These are phyloP conservation scores for Symbiodinium pilosum DNA, from an alignment of 73 alveolate species.

Conservation along the genomic window DNA sequence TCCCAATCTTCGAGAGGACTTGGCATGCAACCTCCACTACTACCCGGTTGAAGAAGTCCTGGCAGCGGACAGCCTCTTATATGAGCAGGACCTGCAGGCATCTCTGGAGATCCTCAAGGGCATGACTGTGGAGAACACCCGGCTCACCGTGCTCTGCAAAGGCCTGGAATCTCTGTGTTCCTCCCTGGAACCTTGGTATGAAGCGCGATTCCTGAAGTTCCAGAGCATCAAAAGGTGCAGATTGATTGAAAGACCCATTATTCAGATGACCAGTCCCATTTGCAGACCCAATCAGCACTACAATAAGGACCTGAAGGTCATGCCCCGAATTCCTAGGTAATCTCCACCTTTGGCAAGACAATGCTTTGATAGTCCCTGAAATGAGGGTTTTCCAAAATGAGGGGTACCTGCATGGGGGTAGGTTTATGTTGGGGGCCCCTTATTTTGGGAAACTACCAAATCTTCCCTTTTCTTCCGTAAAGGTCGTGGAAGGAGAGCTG, in stretches of 20 bases:
- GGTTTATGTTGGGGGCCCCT: no score
- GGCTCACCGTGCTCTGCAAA: constrained; percentile 36
- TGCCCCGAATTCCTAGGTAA: no score
- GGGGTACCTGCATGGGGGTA: no score
- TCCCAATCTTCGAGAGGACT: constrained; percentile 2
- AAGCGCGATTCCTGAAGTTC: constrained; percentile 24
- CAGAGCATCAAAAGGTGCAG: neutral
- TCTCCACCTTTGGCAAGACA: no score
- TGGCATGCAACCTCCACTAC: constrained; percentile 81
- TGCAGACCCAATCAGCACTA: no score
- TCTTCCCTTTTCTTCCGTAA: no score
- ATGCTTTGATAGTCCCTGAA: no score
- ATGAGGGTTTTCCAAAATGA: no score
- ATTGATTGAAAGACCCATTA: no score
- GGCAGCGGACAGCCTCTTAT: constrained; percentile 64
- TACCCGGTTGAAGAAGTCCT: constrained; percentile 64
- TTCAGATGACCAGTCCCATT: no score
- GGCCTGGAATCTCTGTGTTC: constrained; percentile 23
- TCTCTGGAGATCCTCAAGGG: neutral
- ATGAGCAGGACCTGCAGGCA: neutral
- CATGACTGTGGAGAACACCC: constrained; percentile 40
- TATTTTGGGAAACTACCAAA: no score
- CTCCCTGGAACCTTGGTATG: constrained; percentile 75
- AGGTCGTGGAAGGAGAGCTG: constrained; percentile 39
- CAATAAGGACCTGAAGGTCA: no score